phyloP scores from a whole-genome alignment of 495 filamentous ascomycete species.

The Amphirosellinia nigrospora region DNA sequence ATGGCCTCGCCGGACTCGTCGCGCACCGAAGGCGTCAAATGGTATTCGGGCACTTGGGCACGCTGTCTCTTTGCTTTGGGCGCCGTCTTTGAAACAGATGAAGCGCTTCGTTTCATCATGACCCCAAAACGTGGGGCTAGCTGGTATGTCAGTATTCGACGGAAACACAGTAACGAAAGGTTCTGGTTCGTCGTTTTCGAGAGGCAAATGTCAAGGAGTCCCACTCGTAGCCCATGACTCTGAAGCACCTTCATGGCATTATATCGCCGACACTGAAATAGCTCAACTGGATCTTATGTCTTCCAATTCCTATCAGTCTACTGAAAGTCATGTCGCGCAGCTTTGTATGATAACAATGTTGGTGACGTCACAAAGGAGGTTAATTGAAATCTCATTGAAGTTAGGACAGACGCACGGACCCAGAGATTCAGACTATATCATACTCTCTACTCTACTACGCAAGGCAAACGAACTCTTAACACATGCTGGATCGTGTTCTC shows the following conservation, averaged over 20 bases:
- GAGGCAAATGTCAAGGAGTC: conserved; percentile 1
- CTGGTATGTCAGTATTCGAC: background rate
- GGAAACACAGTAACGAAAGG: background rate
- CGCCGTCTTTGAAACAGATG: conserved; percentile 28
- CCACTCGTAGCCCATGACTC: conserved; percentile 1
- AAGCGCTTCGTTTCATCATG: conserved; percentile 40
- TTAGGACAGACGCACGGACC: background rate
- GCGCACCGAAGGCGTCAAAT: conserved; percentile 38
- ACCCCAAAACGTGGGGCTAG: background rate
- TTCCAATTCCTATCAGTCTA: background rate
- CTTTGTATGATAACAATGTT: background rate
- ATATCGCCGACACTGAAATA: background rate
- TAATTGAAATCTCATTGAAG: background rate
- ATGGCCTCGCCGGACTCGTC: conserved; percentile 51
- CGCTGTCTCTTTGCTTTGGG: conserved; percentile 34
- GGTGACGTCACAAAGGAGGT: conserved; percentile 4
- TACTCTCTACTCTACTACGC: background rate
- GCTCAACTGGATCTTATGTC: background rate
- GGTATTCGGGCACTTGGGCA: conserved; percentile 45
- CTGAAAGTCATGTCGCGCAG: background rate
- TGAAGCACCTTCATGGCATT: background rate
- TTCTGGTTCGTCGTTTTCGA: background rate
- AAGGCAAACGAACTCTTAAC: background rate
- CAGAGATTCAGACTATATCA: too few species aligned
- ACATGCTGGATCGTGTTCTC: background rate